phyloP scores from a whole-genome alignment of 1,284 basidiomycete genomes.

The Irpex lacteus region DNA sequence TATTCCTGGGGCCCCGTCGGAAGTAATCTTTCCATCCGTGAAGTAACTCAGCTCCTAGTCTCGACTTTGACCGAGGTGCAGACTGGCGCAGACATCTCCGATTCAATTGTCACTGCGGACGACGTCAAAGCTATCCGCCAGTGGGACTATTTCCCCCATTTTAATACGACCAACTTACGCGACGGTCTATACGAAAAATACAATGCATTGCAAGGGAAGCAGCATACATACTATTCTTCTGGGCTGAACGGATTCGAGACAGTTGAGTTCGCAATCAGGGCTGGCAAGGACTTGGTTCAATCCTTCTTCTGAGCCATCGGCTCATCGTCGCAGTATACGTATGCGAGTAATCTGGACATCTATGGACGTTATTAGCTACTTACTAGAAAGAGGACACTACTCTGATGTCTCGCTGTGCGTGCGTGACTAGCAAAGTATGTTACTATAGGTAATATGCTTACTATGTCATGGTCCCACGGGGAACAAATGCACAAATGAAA shows the following conservation, averaged over 20 bases:
- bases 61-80: background rate
- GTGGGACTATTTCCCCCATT: conserved; percentile 3
- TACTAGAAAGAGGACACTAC: too few species aligned
- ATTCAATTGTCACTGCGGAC: background rate
- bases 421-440: too few species aligned
- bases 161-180: too few species aligned
- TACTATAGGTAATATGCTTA: too few species aligned
- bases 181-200: background rate
- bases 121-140: background rate
- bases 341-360: too few species aligned
- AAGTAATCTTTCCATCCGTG: background rate
- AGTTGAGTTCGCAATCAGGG: conserved; percentile 1
- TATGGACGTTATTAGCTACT: too few species aligned
- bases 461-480: too few species aligned
- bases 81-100: background rate
- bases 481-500: too few species aligned
- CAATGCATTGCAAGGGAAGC: background rate
- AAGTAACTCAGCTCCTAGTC: background rate
- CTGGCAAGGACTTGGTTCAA: background rate
- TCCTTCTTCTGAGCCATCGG: background rate
- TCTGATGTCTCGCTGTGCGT: too few species aligned
- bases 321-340: too few species aligned
- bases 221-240: conserved; percentile 3
- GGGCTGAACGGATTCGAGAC: conserved; percentile 1
- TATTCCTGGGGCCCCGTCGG: background rate